phyloP scores from a whole-genome alignment of 441 rosid species.

The Gossypium davidsonii region DNA sequence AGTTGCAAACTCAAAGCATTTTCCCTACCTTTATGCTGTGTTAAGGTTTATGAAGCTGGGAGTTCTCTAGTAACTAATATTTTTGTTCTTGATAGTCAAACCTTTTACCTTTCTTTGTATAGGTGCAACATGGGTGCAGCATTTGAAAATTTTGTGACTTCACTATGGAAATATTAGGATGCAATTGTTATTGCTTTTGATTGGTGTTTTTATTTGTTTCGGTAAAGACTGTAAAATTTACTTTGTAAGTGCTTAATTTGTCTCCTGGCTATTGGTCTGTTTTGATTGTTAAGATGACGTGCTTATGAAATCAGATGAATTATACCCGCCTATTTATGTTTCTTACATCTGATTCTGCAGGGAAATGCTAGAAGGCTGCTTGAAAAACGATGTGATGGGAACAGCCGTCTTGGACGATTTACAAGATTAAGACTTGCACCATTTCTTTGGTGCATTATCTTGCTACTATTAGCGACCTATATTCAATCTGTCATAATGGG shows the following conservation, averaged over 20 bases:
- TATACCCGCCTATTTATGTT: background rate
- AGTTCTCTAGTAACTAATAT: background rate
- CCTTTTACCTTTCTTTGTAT: slow-evolving; percentile 5
- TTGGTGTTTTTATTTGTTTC: slow-evolving; percentile 1
- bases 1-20: background rate
- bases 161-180: background rate
- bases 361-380: slow-evolving; percentile 85
- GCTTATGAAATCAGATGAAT: background rate
- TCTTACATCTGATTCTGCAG: slow-evolving; percentile 36
- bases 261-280: background rate
- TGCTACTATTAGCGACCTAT: slow-evolving; percentile 58
- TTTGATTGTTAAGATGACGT: background rate
- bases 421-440: slow-evolving; percentile 89
- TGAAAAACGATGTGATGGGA: slow-evolving; percentile 73
- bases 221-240: slow-evolving; percentile 2
- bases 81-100: background rate
- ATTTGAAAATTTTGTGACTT: background rate
- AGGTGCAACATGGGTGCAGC: background rate
- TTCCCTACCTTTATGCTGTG: slow-evolving; percentile 1
- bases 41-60: background rate
- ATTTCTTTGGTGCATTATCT: slow-evolving; percentile 62
- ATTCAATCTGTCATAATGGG: slow-evolving; percentile 64
- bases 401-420: slow-evolving; percentile 57
- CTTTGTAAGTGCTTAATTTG: slow-evolving; percentile 2
- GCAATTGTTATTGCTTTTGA: slow-evolving; percentile 9